phyloP scores from a whole-genome alignment of 257 asterid genomes.

The Forsythia suspensa region DNA sequence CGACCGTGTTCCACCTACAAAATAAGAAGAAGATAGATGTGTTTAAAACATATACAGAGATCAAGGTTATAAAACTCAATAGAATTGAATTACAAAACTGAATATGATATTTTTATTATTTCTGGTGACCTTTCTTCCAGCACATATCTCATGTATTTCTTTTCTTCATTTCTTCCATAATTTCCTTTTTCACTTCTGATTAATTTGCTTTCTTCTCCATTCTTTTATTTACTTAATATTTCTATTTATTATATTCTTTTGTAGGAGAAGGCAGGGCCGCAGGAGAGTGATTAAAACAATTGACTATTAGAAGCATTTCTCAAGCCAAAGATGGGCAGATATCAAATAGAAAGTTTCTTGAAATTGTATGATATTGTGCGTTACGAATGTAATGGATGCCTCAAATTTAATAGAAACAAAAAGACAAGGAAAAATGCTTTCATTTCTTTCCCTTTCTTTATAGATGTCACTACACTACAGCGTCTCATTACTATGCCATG shows the following conservation, averaged over 20 bases:
- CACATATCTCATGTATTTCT: not conserved
- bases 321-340: not conserved
- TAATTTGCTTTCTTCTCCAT: not conserved
- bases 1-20: slow-evolving; percentile 19
- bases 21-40: not conserved
- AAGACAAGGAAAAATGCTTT: not conserved
- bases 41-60: not conserved
- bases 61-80: not conserved
- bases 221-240: not conserved
- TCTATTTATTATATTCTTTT: not conserved
- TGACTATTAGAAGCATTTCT: slow-evolving; percentile 3
- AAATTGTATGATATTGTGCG: not conserved
- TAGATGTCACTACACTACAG: not conserved
- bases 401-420: not conserved
- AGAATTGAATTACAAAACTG: not conserved
- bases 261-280: not conserved
- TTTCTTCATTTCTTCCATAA: not conserved
- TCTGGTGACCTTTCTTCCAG: not conserved
- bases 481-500: not conserved
- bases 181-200: not conserved
- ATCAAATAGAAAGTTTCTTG: not conserved
- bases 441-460: not conserved
- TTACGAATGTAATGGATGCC: not conserved
- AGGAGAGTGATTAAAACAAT: not conserved
- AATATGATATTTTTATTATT: not conserved